Evolutionary conservation across 179 eudicot species (phyloP), one percentile per base, ranked within the genome.

Genomic region (Silene vulgaris): DNA sequence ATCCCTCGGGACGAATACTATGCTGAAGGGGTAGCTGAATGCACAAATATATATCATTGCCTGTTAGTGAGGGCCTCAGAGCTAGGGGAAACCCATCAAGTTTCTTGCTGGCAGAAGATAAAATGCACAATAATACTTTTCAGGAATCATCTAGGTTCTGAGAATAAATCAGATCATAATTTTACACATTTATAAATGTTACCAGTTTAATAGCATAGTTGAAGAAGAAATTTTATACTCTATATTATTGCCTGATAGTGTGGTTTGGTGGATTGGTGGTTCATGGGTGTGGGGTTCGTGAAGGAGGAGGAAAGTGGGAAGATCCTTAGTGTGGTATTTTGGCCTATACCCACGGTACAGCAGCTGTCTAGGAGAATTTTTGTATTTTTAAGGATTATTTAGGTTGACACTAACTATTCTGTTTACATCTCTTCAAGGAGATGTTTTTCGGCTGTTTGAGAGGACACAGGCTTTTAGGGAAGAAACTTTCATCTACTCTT

Each of bases 11-110:
- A 8, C 6, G 17, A 35, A 8, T 67, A 8, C 12, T 63, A n/a
- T 63, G 16, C 6, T 26, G 17, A 28, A 65, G 26, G 66, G 29
- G 69, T 13, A 37, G 69, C 69, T 65, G 69, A 30, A 30, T 65
- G 45, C 45, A 32, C 20, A 65, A 65, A 5, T 16, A 30, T 65
- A 65, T 29, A 30, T 29, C 45, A 32, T 30, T 28, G 8, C 69
- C 43, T 32, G 45, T 32, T 1, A 14, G 9, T 65, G 5, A 1
- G 69, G 19, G 21, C 45, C 43, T 16, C 16, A 65, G 45, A 1
- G 37, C 17, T 11, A 65, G 45, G 20, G 37, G 20, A 30, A 65
- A 16, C 45, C 17, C 50, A 67, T 67, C 50, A 35, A 66, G 20
- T 56, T 56, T 56, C 20, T 56, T 56, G 60, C 60, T 56, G 19